Base-by-base conservation (phyloP, 2,329 filamentous ascomycete genomes). In the Xylariaceae sp. region DNA sequence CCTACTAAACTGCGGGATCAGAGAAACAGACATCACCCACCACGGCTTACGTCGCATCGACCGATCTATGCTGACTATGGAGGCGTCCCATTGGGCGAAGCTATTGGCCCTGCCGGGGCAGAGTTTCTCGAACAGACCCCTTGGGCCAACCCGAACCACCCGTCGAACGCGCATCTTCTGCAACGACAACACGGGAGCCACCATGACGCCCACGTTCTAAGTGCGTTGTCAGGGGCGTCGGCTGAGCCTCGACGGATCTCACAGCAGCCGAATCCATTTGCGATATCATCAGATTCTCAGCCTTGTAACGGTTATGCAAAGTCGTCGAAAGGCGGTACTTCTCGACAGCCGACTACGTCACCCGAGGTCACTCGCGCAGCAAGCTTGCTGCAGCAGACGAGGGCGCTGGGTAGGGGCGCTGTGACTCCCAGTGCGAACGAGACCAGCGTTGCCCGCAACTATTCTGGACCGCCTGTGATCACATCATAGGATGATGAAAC, bases 61-160 rank as follows among this genome's bases (percentile, higher is more conserved):
- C 70, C 78, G 34, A 63, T 65, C 49, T 74, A 78, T 17, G 76
- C 79, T 39, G 79, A 81, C 51, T 80, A 78, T 50, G 76, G 78
- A n/a, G 72, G 78, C 35, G 70, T 80, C 6, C 73, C 78, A 4
- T 79, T 82, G 52, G 74, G 75, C 17, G 70, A 76, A 68, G 76
- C 78, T 68, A 74, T 85, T 61, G 82, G 83, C 68, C 83, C 88
- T 45, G 89, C 89, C 23, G 89, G 90, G 68, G 90, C 95, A 73
- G 88, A 93, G 64, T 96, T 94, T 67, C 82, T 96, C 57, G 90
- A 95, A 69, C 88, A 93, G 66, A 96, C 90, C 4, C 88, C 92
- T 0, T 97, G 92, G 92, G 91, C 92, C 42, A 96, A 96, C 71
- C 90, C 92, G 15, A 90, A 93, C 66, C 88, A 91, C 70, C 86